These are phyloP conservation scores for Colletotrichum sp. DNA, from an alignment of 2,329 filamentous ascomycete genomes.

Conservation along the genomic window DNA sequence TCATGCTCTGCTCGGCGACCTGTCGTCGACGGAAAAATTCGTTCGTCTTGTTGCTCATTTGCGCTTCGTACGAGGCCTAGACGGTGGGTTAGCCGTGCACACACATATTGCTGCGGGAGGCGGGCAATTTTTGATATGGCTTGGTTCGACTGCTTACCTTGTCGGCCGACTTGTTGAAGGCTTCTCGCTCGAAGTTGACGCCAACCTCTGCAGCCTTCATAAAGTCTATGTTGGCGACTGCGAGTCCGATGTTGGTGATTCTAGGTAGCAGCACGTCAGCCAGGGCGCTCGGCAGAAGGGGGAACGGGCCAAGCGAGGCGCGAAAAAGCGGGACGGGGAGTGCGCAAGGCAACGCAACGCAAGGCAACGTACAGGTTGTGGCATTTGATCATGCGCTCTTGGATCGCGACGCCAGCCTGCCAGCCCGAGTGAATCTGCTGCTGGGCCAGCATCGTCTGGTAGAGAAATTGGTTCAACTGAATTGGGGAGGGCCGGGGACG, in stretches of 20 bases:
- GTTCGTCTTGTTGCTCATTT: slow-evolving; percentile 48
- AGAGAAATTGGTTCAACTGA: slow-evolving; percentile 44
- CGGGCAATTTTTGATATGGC: background rate
- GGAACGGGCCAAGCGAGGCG: background rate
- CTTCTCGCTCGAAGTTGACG: slow-evolving; percentile 52
- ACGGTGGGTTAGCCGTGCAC: background rate
- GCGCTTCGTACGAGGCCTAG: slow-evolving; percentile 56
- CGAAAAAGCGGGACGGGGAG: background rate
- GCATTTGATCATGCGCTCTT: slow-evolving; percentile 47
- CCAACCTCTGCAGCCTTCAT: slow-evolving; percentile 46
- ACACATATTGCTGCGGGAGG: slow-evolving; percentile 15
- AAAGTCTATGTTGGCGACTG: slow-evolving; percentile 45
- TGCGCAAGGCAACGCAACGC: background rate
- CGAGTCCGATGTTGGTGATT: slow-evolving; percentile 57
- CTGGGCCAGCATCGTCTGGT: slow-evolving; percentile 41
- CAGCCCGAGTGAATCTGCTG: slow-evolving; percentile 38
- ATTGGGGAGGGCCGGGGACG: slow-evolving; percentile 37
- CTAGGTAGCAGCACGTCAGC: slow-evolving; percentile 34
- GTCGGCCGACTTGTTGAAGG: slow-evolving; percentile 49
- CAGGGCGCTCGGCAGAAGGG: background rate
- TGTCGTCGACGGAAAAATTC: slow-evolving; percentile 59
- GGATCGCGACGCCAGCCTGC: slow-evolving; percentile 41
- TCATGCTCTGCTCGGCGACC: slow-evolving; percentile 52
- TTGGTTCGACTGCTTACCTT: slow-evolving; percentile 43
- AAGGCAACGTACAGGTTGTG: slow-evolving; percentile 43